phyloP scores from a whole-genome alignment of 2,329 filamentous ascomycete genomes.

The Waltergamsia citrina region DNA sequence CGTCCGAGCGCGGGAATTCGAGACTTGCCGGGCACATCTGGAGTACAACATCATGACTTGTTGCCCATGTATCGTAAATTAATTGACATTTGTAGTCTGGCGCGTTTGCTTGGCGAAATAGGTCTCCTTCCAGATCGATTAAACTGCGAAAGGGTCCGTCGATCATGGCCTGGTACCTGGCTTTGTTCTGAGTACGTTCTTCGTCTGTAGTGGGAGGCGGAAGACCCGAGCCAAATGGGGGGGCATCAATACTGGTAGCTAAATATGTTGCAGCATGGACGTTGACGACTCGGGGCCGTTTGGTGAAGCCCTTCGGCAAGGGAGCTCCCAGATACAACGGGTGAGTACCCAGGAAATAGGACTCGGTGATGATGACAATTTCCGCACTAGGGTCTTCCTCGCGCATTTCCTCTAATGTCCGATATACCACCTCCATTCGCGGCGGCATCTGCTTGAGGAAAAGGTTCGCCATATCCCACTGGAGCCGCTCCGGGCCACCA shows the following conservation, averaged over 20 bases:
- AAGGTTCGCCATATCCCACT: conserved; percentile 4
- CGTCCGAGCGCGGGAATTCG: conserved; percentile 25
- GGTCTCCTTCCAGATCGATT: too few species aligned
- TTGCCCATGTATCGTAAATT: conserved; percentile 17
- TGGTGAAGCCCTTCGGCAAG: conserved; percentile 23
- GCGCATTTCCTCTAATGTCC: conserved; percentile 21
- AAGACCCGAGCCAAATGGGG: conserved; percentile 26
- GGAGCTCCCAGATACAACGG: conserved; percentile 27
- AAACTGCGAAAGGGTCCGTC: conserved; percentile 11
- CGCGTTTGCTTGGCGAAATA: too few species aligned
- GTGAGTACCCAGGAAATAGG: conserved; percentile 22
- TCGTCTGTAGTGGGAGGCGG: conserved; percentile 25
- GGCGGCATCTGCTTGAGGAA: conserved; percentile 6
- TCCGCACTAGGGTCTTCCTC: conserved; percentile 20
- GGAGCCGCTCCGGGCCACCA: conserved; percentile 5
- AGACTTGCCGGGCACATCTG: conserved; percentile 27
- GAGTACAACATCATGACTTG: conserved; percentile 20
- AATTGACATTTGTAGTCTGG: too few species aligned
- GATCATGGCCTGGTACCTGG: conserved; percentile 13
- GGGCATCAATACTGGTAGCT: conserved; percentile 24
- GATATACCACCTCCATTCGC: conserved; percentile 12
- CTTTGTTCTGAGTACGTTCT: conserved; percentile 21
- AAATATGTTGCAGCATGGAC: conserved; percentile 27
- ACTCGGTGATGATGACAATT: conserved; percentile 33
- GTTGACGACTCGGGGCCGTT: conserved; percentile 24